Evolutionary conservation across 495 filamentous ascomycete species (phyloP).

Genomic region (Aspergillus homomorphus): DNA sequence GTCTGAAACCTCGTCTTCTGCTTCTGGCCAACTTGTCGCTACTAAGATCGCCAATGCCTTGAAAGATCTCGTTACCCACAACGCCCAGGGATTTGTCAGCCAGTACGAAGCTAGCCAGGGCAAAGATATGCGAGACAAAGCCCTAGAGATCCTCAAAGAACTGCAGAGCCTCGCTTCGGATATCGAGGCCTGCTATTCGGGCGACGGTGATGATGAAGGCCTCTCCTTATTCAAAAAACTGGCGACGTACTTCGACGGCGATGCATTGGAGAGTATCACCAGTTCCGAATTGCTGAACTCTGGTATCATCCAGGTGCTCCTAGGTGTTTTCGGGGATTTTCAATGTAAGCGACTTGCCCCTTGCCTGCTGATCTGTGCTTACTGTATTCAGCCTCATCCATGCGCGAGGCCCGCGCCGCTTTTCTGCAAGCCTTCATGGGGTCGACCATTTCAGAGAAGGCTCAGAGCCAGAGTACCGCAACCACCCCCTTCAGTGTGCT

Average conservation of each 20-base stretch:
- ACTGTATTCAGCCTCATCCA: conserved; percentile 19
- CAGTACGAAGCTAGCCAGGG: conserved; percentile 74
- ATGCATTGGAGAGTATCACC: conserved; percentile 89
- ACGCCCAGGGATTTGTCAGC: conserved; percentile 79
- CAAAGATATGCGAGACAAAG: conserved; percentile 71
- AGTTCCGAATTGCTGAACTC: conserved; percentile 92
- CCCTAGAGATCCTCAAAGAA: conserved; percentile 67
- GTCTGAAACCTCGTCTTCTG: conserved; percentile 59
- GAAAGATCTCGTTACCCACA: conserved; percentile 68
- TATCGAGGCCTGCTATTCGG: conserved; percentile 62
- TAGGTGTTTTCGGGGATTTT: conserved; percentile 74
- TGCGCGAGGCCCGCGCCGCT: conserved; percentile 65
- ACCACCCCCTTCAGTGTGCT: conserved; percentile 87
- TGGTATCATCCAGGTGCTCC: conserved; percentile 76
- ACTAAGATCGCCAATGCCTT: conserved; percentile 56
- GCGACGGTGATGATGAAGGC: conserved; percentile 47
- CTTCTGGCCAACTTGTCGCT: conserved; percentile 42
- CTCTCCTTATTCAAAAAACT: conserved; percentile 68
- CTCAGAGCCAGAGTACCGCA: conserved; percentile 60
- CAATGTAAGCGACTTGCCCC: conserved; percentile 30
- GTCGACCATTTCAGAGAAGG: conserved; percentile 56
- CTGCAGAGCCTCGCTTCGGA: conserved; percentile 68
- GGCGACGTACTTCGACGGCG: conserved; percentile 83
- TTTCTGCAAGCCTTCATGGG: conserved; percentile 98
- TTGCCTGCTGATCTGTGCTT: conserved; percentile 5